Conservation (phyloP, 2,329 filamentous ascomycete species). For the Phialocephala sp. region DNA sequence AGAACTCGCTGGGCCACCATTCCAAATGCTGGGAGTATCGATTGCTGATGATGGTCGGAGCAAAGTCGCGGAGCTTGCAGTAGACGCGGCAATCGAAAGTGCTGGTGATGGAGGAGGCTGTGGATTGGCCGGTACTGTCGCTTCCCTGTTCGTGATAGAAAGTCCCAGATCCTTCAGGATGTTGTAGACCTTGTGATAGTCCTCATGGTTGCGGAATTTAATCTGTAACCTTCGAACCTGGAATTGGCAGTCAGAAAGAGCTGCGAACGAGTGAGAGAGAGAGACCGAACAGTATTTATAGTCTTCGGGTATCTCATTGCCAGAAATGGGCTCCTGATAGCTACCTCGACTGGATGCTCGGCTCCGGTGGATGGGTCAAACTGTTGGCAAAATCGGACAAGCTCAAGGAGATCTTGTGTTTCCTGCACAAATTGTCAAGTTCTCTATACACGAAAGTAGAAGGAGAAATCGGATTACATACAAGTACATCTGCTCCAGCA, state of each 20-base stretch:
- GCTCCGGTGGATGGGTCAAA: conserved; percentile 27
- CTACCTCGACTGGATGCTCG: conserved; percentile 42
- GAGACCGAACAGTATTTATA: conserved; percentile 34
- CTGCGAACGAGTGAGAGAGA: neutral
- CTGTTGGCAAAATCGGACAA: conserved; percentile 31
- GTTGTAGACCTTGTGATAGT: conserved; percentile 42
- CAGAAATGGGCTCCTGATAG: conserved; percentile 42
- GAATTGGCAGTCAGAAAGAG: conserved; percentile 6
- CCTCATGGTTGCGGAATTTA: conserved; percentile 46
- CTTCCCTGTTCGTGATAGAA: conserved; percentile 38
- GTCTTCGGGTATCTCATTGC: conserved; percentile 45
- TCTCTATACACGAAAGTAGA: conserved; percentile 12
- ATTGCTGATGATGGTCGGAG: conserved; percentile 22
- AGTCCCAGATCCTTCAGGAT: conserved; percentile 43
- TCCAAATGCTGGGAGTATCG: neutral
- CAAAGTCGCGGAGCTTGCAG: conserved; percentile 7
- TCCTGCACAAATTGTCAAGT: conserved; percentile 32
- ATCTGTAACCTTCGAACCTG: conserved; percentile 52
- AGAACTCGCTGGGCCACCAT: conserved; percentile 9
- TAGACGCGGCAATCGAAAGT: conserved; percentile 15
- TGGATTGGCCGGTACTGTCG: conserved; percentile 15
- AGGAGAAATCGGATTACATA: conserved; percentile 35
- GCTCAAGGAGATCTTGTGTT: conserved; percentile 38
- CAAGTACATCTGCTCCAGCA: conserved; percentile 49
- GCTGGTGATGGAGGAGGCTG: conserved; percentile 17